phyloP scores from a whole-genome alignment of 2,329 filamentous ascomycete species.

The Penicillium sumatraense region DNA sequence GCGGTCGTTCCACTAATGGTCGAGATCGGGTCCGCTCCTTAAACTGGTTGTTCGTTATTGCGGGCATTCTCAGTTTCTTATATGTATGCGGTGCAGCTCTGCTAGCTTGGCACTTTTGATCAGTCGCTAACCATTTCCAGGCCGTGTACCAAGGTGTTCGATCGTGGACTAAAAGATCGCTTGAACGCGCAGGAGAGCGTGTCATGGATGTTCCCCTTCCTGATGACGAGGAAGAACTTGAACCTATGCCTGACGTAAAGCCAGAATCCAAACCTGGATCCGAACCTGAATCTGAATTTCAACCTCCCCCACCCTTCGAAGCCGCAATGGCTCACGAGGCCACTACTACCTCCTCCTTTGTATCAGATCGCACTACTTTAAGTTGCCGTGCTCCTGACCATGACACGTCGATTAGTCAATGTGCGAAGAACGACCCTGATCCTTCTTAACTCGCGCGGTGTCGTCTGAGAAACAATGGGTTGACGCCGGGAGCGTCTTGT shows the following conservation, averaged over 20 bases:
- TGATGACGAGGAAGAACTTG: slow-evolving; percentile 57
- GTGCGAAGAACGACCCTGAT: slow-evolving; percentile 74
- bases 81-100: slow-evolving; percentile 59
- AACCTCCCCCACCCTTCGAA: neutral
- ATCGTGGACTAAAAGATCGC: slow-evolving; percentile 70
- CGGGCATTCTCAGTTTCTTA: slow-evolving; percentile 81
- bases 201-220: slow-evolving; percentile 73
- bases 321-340: neutral
- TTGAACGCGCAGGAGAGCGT: slow-evolving; percentile 76
- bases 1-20: slow-evolving; percentile 47
- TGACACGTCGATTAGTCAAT: slow-evolving; percentile 96
- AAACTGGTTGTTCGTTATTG: slow-evolving; percentile 76
- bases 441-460: slow-evolving; percentile 40
- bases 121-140: slow-evolving; percentile 44
- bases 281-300: neutral
- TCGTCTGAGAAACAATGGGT: slow-evolving; percentile 30
- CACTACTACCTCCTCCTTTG: neutral
- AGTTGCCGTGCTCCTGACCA: slow-evolving; percentile 86
- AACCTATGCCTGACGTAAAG: slow-evolving; percentile 2
- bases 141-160: slow-evolving; percentile 82
- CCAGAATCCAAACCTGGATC: neutral
- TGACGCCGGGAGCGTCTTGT: slow-evolving; percentile 38
- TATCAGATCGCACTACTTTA: slow-evolving; percentile 79
- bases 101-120: neutral
- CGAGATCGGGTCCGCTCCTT: slow-evolving; percentile 75